Conservation (phyloP, 345 rosid species). For the Firmiana major region DNA sequence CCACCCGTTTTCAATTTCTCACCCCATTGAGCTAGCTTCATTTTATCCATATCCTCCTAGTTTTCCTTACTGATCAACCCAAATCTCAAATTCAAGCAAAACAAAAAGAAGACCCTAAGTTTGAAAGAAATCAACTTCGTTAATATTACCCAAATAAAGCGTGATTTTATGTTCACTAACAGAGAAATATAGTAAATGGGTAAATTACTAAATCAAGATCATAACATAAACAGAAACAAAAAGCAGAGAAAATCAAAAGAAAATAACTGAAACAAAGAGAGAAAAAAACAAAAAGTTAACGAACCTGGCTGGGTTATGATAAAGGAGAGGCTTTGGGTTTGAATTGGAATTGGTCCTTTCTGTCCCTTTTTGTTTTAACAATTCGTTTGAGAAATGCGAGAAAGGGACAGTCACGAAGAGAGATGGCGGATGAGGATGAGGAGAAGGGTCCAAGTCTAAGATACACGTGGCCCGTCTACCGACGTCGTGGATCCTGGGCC, state of each 20-base stretch:
- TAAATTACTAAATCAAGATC: background rate
- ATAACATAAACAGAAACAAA: background rate
- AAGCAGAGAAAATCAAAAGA: slow-evolving; percentile 9
- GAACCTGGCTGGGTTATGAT: slow-evolving; percentile 17
- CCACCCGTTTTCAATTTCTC: slow-evolving; percentile 73
- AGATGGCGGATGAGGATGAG: background rate
- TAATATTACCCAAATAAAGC: background rate
- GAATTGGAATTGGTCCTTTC: background rate
- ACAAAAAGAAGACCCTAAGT: slow-evolving; percentile 1
- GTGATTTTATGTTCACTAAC: background rate
- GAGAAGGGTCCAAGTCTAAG: slow-evolving; percentile 6
- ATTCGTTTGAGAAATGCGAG: background rate
- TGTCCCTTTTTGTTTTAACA: too few species aligned
- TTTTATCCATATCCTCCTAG: slow-evolving; percentile 52
- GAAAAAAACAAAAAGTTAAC: background rate
- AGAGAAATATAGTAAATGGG: background rate
- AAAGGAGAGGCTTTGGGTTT: background rate
- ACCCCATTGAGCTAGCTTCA: slow-evolving; percentile 66
- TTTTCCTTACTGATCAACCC: background rate
- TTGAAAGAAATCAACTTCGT: background rate
- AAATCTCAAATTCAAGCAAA: slow-evolving; percentile 16
- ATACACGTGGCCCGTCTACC: slow-evolving; percentile 17
- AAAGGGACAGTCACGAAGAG: background rate
- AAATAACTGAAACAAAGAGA: background rate
- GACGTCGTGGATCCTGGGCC: background rate